These are phyloP conservation scores for Meredithiella fracta DNA, from an alignment of 2,329 filamentous ascomycete species.

Conservation along the genomic window DNA sequence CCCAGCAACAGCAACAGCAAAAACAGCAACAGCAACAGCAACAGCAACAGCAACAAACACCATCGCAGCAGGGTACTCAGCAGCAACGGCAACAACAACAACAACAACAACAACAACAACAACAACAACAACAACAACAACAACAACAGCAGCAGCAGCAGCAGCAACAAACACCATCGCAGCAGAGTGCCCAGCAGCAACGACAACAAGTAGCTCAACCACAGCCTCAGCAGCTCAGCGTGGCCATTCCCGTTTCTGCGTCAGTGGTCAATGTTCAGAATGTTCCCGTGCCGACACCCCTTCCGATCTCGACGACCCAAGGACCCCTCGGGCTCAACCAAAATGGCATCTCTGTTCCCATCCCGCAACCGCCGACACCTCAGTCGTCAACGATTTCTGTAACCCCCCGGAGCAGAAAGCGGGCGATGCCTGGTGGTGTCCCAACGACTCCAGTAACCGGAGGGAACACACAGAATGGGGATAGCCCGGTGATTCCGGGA, in stretches of 20 bases:
- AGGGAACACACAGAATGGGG: too few species aligned
- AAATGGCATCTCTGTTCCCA: conserved; percentile 13
- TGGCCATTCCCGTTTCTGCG: not conserved
- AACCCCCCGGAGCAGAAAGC: conserved; percentile 25
- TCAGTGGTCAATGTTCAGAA: not conserved
- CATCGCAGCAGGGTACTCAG: not conserved
- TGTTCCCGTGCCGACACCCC: not conserved
- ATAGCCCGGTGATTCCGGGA: conserved; percentile 8
- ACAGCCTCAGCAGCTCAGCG: too few species aligned
- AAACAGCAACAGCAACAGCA: conserved; percentile 17
- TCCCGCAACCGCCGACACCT: conserved; percentile 25
- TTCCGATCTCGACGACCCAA: not conserved
- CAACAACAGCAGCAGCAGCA: conserved; percentile 14
- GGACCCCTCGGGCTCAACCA: not conserved
- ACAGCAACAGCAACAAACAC: conserved; percentile 19
- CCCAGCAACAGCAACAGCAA: not conserved
- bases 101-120: too few species aligned
- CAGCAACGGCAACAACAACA: not conserved
- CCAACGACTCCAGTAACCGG: conserved; percentile 16
- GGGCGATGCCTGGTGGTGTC: conserved; percentile 24
- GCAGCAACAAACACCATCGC: conserved; percentile 18
- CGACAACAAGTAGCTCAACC: conserved; percentile 20
- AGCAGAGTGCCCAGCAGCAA: conserved; percentile 19
- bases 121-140: too few species aligned
- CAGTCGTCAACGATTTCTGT: conserved; percentile 17